A percentile compares a stretch with the other conserved stretches of the same genome.
These are phyloP conservation scores for Sordariomycetes sp. DNA, from an alignment of 2,329 filamentous ascomycete genomes.

Conservation along the genomic window DNA sequence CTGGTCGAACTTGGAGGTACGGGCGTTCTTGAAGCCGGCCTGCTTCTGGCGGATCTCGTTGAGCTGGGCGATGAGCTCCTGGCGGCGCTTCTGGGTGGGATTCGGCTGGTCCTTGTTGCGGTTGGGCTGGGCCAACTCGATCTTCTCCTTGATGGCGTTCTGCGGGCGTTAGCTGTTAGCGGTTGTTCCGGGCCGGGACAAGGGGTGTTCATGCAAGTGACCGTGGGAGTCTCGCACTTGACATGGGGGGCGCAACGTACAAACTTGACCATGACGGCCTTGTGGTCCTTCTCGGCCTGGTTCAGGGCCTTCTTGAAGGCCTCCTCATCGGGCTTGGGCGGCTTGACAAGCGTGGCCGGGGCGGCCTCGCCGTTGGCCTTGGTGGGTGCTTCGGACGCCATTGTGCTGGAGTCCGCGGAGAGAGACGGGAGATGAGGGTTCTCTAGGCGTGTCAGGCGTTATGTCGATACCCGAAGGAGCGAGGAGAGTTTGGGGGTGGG, in stretches of 20 bases:
- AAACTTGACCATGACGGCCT: constrained; percentile 53
- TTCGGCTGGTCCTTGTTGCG: constrained; percentile 67
- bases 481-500: constrained; percentile 6
- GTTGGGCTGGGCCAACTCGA: constrained; percentile 67
- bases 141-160: constrained; percentile 79
- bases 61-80: constrained; percentile 73
- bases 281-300: constrained; percentile 77
- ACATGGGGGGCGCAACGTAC: constrained; percentile 15
- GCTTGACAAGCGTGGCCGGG: constrained; percentile 31
- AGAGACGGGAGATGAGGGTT: background rate
- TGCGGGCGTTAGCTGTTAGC: constrained; percentile 20
- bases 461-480: constrained; percentile 4
- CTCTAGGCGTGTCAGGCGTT: no score
- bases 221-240: background rate
- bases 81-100: constrained; percentile 67
- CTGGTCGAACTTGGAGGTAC: constrained; percentile 69
- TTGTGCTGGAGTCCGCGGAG: constrained; percentile 9
- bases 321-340: constrained; percentile 78
- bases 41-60: constrained; percentile 80
- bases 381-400: constrained; percentile 27
- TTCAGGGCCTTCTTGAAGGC: constrained; percentile 67
- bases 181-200: background rate
- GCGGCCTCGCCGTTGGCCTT: constrained; percentile 30
- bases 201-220: background rate
- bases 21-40: constrained; percentile 71